These are phyloP conservation scores for Cornus suecica DNA, from an alignment of 148 eudicot genomes.

Conservation along the genomic window DNA sequence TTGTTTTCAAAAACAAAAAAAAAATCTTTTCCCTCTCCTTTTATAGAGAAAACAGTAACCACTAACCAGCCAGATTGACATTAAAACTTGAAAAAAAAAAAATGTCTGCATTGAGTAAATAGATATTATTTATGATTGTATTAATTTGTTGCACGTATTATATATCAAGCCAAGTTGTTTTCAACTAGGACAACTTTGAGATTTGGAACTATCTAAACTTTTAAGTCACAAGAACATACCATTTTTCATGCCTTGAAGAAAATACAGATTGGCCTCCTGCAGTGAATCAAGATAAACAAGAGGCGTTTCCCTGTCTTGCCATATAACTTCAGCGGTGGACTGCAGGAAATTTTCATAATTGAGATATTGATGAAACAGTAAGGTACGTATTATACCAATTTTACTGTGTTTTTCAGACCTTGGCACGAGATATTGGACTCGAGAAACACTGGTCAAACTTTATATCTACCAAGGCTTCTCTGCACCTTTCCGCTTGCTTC, in stretches of 20 bases:
- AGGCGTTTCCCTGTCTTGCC: conserved; percentile 64
- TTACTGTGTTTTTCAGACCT: conserved; percentile 35
- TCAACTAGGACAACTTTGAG: background rate
- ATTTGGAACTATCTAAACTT: background rate
- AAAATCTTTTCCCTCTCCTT: too few relatives aligned
- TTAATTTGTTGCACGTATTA: background rate
- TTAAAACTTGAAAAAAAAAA: background rate
- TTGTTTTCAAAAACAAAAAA: too few relatives aligned
- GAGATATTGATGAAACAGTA: conserved; percentile 7
- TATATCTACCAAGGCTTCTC: conserved; percentile 49
- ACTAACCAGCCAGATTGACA: background rate
- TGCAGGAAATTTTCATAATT: conserved; percentile 25
- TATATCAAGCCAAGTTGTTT: background rate
- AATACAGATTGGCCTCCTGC: conserved; percentile 68
- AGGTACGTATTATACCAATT: background rate
- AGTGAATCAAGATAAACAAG: conserved; percentile 60
- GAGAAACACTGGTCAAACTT: conserved; percentile 68
- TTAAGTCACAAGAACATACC: conserved; percentile 36
- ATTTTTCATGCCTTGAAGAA: conserved; percentile 72
- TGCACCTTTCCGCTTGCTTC: conserved; percentile 63
- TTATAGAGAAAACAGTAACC: too few relatives aligned
- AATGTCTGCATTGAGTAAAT: background rate
- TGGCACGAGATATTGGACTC: conserved; percentile 78
- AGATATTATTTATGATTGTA: too few relatives aligned
- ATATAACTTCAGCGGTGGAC: conserved; percentile 68